Conservation (phyloP, 108 stramenopile species). For the Phaeodactylum tricornutum region DNA sequence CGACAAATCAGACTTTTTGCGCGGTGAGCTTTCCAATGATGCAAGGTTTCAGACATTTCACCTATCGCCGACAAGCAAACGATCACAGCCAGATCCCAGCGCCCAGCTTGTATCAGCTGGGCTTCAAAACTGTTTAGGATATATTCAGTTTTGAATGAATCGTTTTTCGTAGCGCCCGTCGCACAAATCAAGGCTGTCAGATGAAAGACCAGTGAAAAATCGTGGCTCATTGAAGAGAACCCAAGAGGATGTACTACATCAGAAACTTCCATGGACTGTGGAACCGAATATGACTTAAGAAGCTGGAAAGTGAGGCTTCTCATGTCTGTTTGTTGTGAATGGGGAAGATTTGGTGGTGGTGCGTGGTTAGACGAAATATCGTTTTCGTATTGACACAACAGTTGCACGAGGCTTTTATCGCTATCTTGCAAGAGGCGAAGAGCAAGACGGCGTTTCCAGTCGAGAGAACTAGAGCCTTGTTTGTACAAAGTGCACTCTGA, state of each 20-base stretch:
- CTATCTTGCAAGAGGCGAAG: conserved; percentile 35
- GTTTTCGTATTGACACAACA: conserved; percentile 35
- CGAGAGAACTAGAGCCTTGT: conserved; percentile 20
- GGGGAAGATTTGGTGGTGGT: conserved; percentile 36
- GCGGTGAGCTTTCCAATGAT: conserved; percentile 7
- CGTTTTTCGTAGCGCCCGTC: background rate
- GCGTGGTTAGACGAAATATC: conserved; percentile 37
- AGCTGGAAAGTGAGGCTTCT: conserved; percentile 43
- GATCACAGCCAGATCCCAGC: conserved; percentile 81
- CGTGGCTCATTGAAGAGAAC: conserved; percentile 6
- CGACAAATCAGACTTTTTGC: conserved; percentile 48
- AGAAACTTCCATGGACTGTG: conserved; percentile 6
- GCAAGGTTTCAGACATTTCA: background rate
- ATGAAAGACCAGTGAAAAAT: conserved; percentile 30
- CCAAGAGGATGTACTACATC: conserved; percentile 17
- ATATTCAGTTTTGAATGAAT: background rate
- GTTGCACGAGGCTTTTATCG: conserved; percentile 16
- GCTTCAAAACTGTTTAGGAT: conserved; percentile 31
- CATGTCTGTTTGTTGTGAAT: conserved; percentile 11
- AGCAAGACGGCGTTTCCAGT: conserved; percentile 68
- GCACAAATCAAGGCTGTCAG: conserved; percentile 17
- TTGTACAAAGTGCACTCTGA: conserved; percentile 41
- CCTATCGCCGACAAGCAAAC: conserved; percentile 33
- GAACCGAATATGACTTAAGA: conserved; percentile 8
- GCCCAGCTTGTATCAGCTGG: conserved; percentile 45